Percentiles rank a stretch among this genome's conserved stretches.
Conservation (phyloP, 345 rosid genomes). For the Eucalyptus erythrocorys region DNA sequence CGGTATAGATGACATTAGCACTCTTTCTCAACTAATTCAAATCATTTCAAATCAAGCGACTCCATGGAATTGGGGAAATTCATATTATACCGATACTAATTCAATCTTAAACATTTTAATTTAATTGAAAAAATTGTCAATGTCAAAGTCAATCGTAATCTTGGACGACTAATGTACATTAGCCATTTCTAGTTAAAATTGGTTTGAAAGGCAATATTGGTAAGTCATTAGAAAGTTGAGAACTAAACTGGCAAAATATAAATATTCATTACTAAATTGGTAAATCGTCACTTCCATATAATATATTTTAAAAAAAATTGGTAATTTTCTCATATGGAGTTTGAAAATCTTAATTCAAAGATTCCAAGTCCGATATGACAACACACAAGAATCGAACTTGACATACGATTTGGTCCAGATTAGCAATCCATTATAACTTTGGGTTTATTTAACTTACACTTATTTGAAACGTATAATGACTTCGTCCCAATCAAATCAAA, state of each 20-base stretch:
- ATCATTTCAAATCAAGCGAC: background rate
- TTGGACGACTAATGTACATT: fast-evolving
- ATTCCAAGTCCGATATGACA: background rate
- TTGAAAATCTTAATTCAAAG: background rate
- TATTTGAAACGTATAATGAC: background rate
- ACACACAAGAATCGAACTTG: background rate
- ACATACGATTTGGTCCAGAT: background rate
- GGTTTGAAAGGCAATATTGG: background rate
- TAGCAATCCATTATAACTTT: background rate
- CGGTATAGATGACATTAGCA: background rate
- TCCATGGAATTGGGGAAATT: background rate
- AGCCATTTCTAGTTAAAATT: too few species aligned
- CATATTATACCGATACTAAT: too few species aligned
- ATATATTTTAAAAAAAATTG: too few species aligned
- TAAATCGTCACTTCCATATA: fast-evolving
- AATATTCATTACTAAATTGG: too few species aligned
- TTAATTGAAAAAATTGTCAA: fast-evolving
- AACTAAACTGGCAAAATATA: background rate
- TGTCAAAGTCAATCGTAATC: fast-evolving
- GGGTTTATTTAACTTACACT: background rate
- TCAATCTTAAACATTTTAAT: too few species aligned
- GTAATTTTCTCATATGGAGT: background rate
- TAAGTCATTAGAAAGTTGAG: fast-evolving
- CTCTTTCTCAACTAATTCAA: background rate
- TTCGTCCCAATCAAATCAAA: background rate